A percentile compares a stretch with the other conserved stretches of the same genome.
phyloP scores from a whole-genome alignment of 192 early-diverging fungal species.

The Diversispora eburnea region DNA sequence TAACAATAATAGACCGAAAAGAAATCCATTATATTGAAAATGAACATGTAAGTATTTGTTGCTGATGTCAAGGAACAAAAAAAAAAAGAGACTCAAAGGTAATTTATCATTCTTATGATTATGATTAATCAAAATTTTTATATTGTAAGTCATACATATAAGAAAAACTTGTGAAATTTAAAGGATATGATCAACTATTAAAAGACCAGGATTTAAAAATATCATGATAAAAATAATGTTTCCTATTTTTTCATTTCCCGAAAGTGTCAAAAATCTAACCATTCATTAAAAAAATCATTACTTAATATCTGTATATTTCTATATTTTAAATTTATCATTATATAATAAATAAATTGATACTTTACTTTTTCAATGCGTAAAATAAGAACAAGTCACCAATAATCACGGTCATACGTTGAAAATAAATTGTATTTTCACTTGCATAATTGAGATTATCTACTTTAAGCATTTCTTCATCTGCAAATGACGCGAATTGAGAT shows the following conservation, averaged over 20 bases:
- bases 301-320: neutral
- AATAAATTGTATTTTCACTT: conserved; percentile 63
- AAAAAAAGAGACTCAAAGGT: neutral
- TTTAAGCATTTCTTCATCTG: conserved; percentile 74
- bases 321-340: no score
- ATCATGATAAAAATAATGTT: conserved; percentile 54
- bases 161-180: conserved; percentile 10
- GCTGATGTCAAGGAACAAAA: conserved; percentile 19
- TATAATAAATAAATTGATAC: conserved; percentile 6
- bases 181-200: conserved; percentile 87
- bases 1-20: conserved; percentile 82
- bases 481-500: conserved; percentile 49
- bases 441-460: conserved; percentile 67
- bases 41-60: conserved; percentile 61
- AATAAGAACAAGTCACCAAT: conserved; percentile 77
- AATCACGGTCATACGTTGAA: conserved; percentile 83
- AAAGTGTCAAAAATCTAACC: conserved; percentile 20
- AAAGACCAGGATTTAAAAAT: conserved; percentile 66
- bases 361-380: conserved; percentile 59
- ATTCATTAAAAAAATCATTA: neutral
- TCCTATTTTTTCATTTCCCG: conserved; percentile 21
- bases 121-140: conserved; percentile 5
- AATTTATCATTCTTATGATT: neutral
- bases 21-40: conserved; percentile 96
- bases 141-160: neutral